A percentile compares a stretch with the other conserved stretches of the same genome.
Evolutionary conservation across 2,329 filamentous ascomycete genomes (phyloP).

Genomic region (Calycina herbarum): DNA sequence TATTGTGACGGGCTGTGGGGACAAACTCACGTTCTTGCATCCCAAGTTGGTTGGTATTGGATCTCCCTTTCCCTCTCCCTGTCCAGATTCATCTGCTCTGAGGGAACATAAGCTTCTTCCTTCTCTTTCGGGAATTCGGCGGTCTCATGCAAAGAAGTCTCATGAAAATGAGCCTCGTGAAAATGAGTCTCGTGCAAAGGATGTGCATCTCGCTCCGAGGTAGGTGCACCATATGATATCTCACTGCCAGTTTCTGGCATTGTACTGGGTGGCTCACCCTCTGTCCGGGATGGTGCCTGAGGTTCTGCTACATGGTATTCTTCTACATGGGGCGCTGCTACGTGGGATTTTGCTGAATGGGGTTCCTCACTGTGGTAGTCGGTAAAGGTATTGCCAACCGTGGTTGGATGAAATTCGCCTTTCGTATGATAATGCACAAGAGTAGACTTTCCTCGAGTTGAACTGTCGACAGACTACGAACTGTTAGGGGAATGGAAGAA

Average conservation of each 20-base stretch:
- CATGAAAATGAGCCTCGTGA: slow-evolving; percentile 24
- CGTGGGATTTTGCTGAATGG: slow-evolving; percentile 3
- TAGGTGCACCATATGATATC: slow-evolving; percentile 16
- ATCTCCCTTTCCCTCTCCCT: slow-evolving; percentile 22
- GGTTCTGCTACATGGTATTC: neutral
- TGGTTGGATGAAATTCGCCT: slow-evolving; percentile 35
- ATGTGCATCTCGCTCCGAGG: slow-evolving; percentile 25
- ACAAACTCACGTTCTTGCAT: slow-evolving; percentile 51
- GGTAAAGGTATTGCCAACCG: slow-evolving; percentile 20
- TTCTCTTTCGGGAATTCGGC: slow-evolving; percentile 26
- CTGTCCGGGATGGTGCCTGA: neutral
- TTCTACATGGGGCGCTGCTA: slow-evolving; percentile 5
- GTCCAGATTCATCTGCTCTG: slow-evolving; percentile 30
- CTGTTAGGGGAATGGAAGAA: slow-evolving; percentile 9
- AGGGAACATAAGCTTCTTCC: slow-evolving; percentile 35
- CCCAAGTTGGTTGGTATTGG: slow-evolving; percentile 38
- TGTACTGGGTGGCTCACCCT: slow-evolving; percentile 3
- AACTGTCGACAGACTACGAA: slow-evolving; percentile 29
- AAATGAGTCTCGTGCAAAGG: slow-evolving; percentile 30
- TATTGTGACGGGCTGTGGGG: slow-evolving; percentile 29
- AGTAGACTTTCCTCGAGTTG: slow-evolving; percentile 23
- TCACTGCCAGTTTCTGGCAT: slow-evolving; percentile 24
- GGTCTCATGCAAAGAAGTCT: slow-evolving; percentile 29
- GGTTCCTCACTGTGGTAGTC: slow-evolving; percentile 24
- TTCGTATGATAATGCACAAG: slow-evolving; percentile 38